Evolutionary conservation across 805 yeast genomes (phyloP), one percentile per base, ranked within the genome.

Genomic region (Nakazawaea anatomiae): DNA sequence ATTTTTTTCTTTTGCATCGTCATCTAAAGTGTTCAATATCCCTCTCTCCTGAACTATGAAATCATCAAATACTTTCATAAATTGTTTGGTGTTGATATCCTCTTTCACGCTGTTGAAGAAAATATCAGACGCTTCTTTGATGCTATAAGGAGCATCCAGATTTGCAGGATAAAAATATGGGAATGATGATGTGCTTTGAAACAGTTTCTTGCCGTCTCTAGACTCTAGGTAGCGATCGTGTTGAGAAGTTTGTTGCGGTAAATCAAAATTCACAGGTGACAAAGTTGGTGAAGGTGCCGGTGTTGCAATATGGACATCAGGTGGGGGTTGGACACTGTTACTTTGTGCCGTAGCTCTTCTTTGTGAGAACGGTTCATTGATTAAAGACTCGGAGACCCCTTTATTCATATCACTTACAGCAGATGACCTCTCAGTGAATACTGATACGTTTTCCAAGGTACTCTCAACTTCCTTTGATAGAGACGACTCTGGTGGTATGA

Each of bases 271-370:
- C 12, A 49, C 69, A 1, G 87, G 86, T 1, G 80, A 73, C 14
- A 75, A 61, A 0, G 87, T 83, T 0, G 96, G 96, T 0, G 96
- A 87, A 3, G 96, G 94, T 1, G 86, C 87, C 0, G 96, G 96
- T 0, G 96, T 89, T 0, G 96, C 91, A 9, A 89, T 76, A 62
- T 87, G 91, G 5, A 84, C 69, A 5, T 69, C 67, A 55, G 63
- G 79, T 44, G 57, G 69, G 14, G 46, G 42, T 27, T 48, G 46
- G 25, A 39, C 34, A 27, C 34, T 49, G 69, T 72, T 72, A 63
- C 70, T 58, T 60, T 73, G 50, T 55, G 64, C 46, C 61, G 58
- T 58, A 57, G 68, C 48, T 57, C 66, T 56, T 58, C 61, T 18
- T 58, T 55, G 29, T 55, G 48, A n/a, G 25, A 65, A 54, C 40